Percentiles rank a stretch among this genome's conserved stretches.
Evolutionary conservation across 2,329 filamentous ascomycete genomes (phyloP).

Genomic region (Fusarium sp.): DNA sequence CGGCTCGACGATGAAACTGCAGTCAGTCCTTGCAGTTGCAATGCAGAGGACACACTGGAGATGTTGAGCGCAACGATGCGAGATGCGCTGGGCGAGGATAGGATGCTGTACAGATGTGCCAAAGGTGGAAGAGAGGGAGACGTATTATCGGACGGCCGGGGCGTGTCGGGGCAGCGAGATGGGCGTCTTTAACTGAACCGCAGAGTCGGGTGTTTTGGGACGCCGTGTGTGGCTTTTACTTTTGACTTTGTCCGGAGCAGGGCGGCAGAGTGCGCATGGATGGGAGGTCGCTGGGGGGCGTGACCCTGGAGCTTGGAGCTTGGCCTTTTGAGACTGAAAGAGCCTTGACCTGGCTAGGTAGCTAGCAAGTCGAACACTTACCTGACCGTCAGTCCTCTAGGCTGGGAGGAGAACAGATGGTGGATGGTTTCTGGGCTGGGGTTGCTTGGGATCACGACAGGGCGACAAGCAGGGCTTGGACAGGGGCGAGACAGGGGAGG

Average conservation of each 20-base stretch:
- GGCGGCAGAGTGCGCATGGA: conserved; percentile 31
- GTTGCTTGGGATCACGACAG: conserved; percentile 45
- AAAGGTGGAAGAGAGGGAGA: conserved; percentile 34
- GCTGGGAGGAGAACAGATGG: conserved; percentile 34
- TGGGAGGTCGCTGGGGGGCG: conserved; percentile 22
- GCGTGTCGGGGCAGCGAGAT: conserved; percentile 32
- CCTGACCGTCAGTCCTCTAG: conserved; percentile 35
- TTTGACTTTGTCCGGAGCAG: conserved; percentile 36
- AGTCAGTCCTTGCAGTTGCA: background rate
- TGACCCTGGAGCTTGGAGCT: conserved; percentile 27
- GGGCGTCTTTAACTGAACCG: conserved; percentile 44
- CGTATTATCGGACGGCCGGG: conserved; percentile 32
- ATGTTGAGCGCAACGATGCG: conserved; percentile 14
- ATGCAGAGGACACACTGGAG: background rate
- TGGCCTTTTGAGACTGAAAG: conserved; percentile 24
- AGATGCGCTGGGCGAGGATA: conserved; percentile 17
- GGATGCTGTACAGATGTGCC: conserved; percentile 18
- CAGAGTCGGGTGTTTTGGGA: conserved; percentile 37
- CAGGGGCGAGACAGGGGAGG: conserved; percentile 40
- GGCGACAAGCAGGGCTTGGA: conserved; percentile 34
- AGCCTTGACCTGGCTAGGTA: conserved; percentile 27
- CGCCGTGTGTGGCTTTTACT: conserved; percentile 35
- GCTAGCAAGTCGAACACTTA: conserved; percentile 12
- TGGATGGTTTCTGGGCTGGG: conserved; percentile 44
- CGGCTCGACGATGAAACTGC: conserved; percentile 11